Evolutionary conservation across 2,329 filamentous ascomycete species (phyloP).

Genomic region (Aspergillus sp.): DNA sequence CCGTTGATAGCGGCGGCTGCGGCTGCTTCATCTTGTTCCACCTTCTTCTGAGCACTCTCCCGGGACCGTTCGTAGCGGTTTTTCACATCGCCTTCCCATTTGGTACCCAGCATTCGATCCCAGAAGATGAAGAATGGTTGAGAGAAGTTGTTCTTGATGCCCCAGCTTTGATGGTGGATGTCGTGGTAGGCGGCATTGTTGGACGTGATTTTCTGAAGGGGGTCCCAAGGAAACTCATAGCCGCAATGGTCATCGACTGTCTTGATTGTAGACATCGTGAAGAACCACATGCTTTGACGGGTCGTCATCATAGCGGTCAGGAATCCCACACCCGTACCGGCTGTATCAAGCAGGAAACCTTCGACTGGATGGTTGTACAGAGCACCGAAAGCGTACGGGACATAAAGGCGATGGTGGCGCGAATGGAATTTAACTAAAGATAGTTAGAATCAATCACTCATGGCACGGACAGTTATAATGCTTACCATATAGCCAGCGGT

Average conservation of each 20-base stretch:
- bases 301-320: conserved; percentile 74
- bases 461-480: conserved; percentile 14
- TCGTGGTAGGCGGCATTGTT: conserved; percentile 98
- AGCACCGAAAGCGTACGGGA: conserved; percentile 93
- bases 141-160: conserved; percentile 66
- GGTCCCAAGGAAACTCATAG: conserved; percentile 92
- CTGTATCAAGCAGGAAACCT: conserved; percentile 86
- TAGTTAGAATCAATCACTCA: conserved; percentile 7
- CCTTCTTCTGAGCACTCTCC: conserved; percentile 50
- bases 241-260: conserved; percentile 97
- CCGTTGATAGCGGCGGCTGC: conserved; percentile 19
- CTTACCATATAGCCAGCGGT: conserved; percentile 93
- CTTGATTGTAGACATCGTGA: conserved; percentile 83
- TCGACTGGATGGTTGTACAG: conserved; percentile 96
- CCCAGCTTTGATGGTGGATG: conserved; percentile 98
- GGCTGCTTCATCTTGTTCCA: conserved; percentile 42
- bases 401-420: conserved; percentile 91
- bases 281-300: conserved; percentile 83
- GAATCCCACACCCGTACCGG: conserved; percentile 78
- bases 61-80: conserved; percentile 53
- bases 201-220: conserved; percentile 80
- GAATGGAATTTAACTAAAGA: conserved; percentile 78
- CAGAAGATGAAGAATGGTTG: conserved; percentile 77
- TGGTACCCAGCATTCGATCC: conserved; percentile 75
- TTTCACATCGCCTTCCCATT: conserved; percentile 65